These are phyloP conservation scores for Mesembryanthemum crystallinum DNA, from an alignment of 148 eudicot genomes.

Conservation along the genomic window DNA sequence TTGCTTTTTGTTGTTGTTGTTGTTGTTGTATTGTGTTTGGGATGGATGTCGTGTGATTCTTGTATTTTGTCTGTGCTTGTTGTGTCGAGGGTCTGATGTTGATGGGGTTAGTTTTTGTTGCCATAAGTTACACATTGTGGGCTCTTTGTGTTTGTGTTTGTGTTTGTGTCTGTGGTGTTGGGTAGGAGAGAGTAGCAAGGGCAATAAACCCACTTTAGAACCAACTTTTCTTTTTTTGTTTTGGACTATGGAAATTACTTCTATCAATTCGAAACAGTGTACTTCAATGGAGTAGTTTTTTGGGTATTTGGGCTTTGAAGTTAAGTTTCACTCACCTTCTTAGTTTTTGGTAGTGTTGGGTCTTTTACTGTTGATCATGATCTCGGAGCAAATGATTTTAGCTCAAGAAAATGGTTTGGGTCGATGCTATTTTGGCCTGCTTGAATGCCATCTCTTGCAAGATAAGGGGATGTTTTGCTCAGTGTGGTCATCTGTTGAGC, in stretches of 20 bases:
- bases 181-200: neutral
- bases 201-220: neutral
- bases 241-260: neutral
- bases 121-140: neutral
- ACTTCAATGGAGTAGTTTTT: neutral
- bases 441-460: neutral
- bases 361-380: neutral
- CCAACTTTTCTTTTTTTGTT: neutral
- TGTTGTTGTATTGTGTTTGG: neutral
- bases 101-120: constrained; percentile 5
- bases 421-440: neutral
- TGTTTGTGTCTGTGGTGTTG: neutral
- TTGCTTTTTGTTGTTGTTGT: neutral
- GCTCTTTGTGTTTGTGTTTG: neutral
- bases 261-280: neutral
- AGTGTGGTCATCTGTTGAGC: neutral
- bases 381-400: neutral
- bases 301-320: neutral
- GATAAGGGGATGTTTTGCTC: neutral
- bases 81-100: neutral
- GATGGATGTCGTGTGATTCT: neutral
- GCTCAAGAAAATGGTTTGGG: neutral
- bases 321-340: neutral
- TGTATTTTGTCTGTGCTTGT: neutral
- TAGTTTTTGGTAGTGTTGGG: neutral